A percentile compares a stretch with the other conserved stretches of the same genome.
Conservation (phyloP, 2,329 filamentous ascomycete genomes). For the Clarireedia monteithiana region DNA sequence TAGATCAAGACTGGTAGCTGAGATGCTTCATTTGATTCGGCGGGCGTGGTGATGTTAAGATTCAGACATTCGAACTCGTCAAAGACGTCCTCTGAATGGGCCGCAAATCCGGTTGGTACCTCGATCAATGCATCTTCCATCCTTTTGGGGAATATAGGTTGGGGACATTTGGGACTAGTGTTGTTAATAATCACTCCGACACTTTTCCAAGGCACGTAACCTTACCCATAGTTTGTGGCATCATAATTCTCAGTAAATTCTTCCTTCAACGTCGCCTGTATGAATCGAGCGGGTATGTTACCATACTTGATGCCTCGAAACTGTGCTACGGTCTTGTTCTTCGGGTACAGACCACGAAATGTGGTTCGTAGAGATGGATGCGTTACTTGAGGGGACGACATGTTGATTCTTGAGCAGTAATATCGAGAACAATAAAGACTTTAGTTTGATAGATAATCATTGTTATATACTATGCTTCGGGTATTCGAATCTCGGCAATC, state of each 20-base stretch:
- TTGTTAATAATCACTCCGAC: no score
- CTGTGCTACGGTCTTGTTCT: neutral
- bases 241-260: neutral
- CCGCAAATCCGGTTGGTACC: neutral
- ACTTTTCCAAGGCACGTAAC: neutral
- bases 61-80: constrained; percentile 39
- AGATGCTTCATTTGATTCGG: constrained; percentile 24
- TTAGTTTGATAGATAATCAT: no score
- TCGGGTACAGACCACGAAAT: neutral
- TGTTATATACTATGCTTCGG: no score
- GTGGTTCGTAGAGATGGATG: neutral
- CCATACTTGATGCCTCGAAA: neutral
- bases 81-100: constrained; percentile 3
- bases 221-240: neutral
- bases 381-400: no score
- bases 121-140: constrained; percentile 13
- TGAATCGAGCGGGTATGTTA: neutral
- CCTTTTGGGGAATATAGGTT: neutral
- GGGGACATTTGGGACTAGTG: constrained; percentile 13
- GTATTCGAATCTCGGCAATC: no score
- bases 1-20: constrained; percentile 44
- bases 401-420: no score
- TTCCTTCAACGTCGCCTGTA: neutral
- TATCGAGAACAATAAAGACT: no score
- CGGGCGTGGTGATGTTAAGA: constrained; percentile 35